Conservation (phyloP, 257 asterid genomes). For the Capsicum pubescens region DNA sequence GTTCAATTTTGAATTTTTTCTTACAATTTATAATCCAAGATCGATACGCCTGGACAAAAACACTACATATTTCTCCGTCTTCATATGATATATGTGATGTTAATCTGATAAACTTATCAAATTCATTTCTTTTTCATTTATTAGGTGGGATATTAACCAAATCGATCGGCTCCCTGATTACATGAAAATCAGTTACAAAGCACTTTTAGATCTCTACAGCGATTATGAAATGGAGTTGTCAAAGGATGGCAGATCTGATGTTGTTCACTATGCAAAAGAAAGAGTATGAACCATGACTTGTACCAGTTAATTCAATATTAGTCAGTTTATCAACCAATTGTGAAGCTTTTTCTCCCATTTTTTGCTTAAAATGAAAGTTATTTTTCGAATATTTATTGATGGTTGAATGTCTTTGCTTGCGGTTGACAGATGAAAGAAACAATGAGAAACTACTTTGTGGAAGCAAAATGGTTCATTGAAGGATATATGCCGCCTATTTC, state of each 20-base stretch:
- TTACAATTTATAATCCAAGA: background rate
- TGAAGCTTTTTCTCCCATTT: background rate
- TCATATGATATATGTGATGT: background rate
- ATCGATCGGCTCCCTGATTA: conserved; percentile 15
- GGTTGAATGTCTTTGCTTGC: background rate
- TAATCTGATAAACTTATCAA: background rate
- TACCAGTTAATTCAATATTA: background rate
- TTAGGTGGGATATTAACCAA: conserved; percentile 15
- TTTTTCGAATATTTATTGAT: conserved; percentile 40
- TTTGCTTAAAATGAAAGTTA: conserved; percentile 20
- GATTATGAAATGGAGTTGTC: conserved; percentile 11
- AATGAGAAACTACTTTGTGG: conserved; percentile 10
- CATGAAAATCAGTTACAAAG: conserved; percentile 19
- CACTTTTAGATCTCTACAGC: background rate
- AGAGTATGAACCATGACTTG: background rate
- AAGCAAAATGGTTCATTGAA: conserved; percentile 29
- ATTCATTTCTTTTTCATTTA: background rate
- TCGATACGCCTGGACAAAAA: background rate
- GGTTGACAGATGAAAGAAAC: conserved; percentile 1
- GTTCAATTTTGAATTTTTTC: background rate
- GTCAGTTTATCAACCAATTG: background rate
- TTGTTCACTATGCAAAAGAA: background rate
- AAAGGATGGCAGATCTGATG: background rate
- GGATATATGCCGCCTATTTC: conserved; percentile 38
- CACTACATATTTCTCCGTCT: background rate